Conservation (phyloP, 2,329 filamentous ascomycete genomes). For the Lachnellula subtilissima region DNA sequence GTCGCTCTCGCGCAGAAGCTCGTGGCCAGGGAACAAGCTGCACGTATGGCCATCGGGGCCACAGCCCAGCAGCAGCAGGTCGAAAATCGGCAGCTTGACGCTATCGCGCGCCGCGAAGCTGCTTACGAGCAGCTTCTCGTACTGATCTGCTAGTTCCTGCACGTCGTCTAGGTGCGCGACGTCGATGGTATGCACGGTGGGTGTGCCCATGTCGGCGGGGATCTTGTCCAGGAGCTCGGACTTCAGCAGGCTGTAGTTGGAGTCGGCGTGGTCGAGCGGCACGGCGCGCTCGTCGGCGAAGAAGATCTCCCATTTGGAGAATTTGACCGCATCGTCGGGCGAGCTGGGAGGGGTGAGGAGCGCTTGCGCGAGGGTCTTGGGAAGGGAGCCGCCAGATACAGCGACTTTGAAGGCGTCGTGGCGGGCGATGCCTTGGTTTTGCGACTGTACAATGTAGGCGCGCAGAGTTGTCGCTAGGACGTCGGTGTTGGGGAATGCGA, state of each 20-base stretch:
- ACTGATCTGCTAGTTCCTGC: slow-evolving; percentile 89
- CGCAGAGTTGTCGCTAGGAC: slow-evolving; percentile 74
- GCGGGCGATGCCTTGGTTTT: slow-evolving; percentile 72
- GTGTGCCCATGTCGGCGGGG: slow-evolving; percentile 56
- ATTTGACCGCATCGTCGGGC: slow-evolving; percentile 61
- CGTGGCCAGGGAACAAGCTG: slow-evolving; percentile 88
- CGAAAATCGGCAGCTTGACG: slow-evolving; percentile 91
- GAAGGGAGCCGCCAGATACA: slow-evolving; percentile 90
- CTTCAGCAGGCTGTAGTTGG: slow-evolving; percentile 88
- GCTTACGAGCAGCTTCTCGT: slow-evolving; percentile 80
- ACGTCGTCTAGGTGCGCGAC: slow-evolving; percentile 61
- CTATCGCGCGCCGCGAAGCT: slow-evolving; percentile 90
- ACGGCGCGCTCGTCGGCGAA: slow-evolving; percentile 97
- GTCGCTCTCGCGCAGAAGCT: slow-evolving; percentile 75
- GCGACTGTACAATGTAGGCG: slow-evolving; percentile 74
- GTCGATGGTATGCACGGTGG: slow-evolving; percentile 77
- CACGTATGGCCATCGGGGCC: slow-evolving; percentile 97
- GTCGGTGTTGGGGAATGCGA: slow-evolving; percentile 67
- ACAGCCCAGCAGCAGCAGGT: slow-evolving; percentile 87
- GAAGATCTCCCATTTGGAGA: slow-evolving; percentile 94
- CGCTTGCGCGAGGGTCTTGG: slow-evolving; percentile 79
- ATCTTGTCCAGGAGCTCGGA: slow-evolving; percentile 85
- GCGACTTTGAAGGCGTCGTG: slow-evolving; percentile 86
- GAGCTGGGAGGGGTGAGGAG: slow-evolving; percentile 56
- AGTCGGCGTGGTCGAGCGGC: slow-evolving; percentile 84